Conservation (phyloP, 345 rosid species). For the Eucalyptus coolabah region DNA sequence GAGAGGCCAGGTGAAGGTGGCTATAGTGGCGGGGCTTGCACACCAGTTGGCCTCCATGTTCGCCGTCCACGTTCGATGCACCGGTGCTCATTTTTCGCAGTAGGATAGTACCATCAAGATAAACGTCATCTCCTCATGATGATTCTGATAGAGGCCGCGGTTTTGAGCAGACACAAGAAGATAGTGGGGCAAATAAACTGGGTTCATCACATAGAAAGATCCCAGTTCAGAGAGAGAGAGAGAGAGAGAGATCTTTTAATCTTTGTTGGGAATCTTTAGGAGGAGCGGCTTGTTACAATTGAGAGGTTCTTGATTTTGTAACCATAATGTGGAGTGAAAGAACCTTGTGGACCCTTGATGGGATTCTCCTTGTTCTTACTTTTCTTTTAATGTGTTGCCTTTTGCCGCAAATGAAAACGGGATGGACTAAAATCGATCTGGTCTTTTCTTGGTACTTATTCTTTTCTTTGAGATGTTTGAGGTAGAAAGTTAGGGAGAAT, state of each 20-base stretch:
- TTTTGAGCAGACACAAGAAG: background rate
- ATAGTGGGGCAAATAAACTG: background rate
- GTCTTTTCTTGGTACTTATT: background rate
- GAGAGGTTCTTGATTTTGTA: background rate
- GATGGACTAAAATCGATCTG: background rate
- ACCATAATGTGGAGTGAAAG: background rate
- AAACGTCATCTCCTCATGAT: background rate
- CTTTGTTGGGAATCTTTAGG: background rate
- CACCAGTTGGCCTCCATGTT: slow-evolving; percentile 47
- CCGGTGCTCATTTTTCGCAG: background rate
- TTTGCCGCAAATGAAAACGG: background rate
- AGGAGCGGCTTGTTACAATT: background rate
- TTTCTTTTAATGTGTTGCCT: background rate
- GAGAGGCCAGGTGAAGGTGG: slow-evolving; percentile 66
- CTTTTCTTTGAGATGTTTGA: background rate
- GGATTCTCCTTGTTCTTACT: background rate
- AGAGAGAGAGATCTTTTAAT: background rate
- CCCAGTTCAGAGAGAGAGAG: background rate
- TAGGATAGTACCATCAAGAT: background rate
- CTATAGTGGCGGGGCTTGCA: slow-evolving; percentile 40
- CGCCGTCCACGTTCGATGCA: background rate
- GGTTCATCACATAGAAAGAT: background rate
- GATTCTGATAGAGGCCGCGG: background rate
- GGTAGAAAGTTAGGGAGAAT: background rate
- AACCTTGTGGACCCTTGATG: background rate